Conservation (phyloP, 1,284 basidiomycete species). For the Dichomitus squalens region DNA sequence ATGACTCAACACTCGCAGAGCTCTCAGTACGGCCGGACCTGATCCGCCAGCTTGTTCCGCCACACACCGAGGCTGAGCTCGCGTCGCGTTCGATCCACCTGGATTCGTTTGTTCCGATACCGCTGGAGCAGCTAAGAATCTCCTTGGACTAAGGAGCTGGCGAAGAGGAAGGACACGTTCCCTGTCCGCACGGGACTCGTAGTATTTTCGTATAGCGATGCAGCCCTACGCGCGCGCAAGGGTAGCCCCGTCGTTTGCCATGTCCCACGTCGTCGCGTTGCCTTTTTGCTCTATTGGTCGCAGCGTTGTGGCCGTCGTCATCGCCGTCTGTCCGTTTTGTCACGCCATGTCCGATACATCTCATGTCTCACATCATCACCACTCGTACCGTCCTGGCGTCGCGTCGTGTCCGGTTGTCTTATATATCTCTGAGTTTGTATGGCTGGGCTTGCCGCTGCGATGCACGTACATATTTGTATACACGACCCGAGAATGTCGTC, state of each 20-base stretch:
- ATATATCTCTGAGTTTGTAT: constrained; percentile 32
- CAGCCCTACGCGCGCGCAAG: background rate
- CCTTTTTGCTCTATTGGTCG: constrained; percentile 4
- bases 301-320: background rate
- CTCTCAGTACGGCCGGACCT: constrained; percentile 95
- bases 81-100: constrained; percentile 85
- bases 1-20: constrained; percentile 53
- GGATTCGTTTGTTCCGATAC: constrained; percentile 93
- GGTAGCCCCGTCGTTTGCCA: background rate
- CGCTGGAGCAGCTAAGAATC: constrained; percentile 89
- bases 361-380: constrained; percentile 1
- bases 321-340: background rate
- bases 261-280: background rate
- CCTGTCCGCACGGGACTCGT: constrained; percentile 22
- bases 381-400: constrained; percentile 12
- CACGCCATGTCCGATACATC: constrained; percentile 11
- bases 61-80: constrained; percentile 88
- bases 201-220: constrained; percentile 1
- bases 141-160: constrained; percentile 71
- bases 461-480: background rate
- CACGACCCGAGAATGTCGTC: background rate
- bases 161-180: constrained; percentile 1
- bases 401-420: constrained; percentile 16
- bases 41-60: constrained; percentile 88
- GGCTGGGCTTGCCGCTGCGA: constrained; percentile 17